Base-by-base conservation (phyloP, 1,284 basidiomycete species). In the Ceratobasidium sp. region DNA sequence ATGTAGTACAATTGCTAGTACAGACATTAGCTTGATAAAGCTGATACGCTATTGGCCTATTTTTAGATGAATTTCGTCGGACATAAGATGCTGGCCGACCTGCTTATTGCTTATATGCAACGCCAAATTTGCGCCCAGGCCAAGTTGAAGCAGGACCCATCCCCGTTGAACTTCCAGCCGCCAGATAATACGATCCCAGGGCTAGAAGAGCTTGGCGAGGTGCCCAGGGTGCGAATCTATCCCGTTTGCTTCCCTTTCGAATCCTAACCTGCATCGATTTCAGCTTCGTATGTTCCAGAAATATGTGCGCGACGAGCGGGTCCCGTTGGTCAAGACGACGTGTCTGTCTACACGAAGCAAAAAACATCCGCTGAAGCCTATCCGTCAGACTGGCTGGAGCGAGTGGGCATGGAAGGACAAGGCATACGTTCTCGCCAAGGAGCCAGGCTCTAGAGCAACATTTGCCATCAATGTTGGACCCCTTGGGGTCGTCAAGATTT, bases 71-170 rank as follows among this genome's bases (percentile, higher is more conserved):
- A 75, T 29, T 31, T 50, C 5, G 24, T 66, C 41, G 77, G 77
- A 17, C 77, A 78, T 44, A 74, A 66, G 17, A 53, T 76, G 44
- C 60, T 84, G 45, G 81, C 81, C 1, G 84, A 84, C 69, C 75
- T 84, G 1, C 75, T 83, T 2, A 80, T 82, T 14, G 75, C 81
- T 2, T 84, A 82, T 77, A 79, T 84, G 53, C 83, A 84, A 75
- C 80, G 79, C 22, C 81, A 84, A 75, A 77, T 84, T 22, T 84
- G 84, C 75, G 78, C 80, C 47, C 79, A 84, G 19, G 65, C 77
- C 44, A 50, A 7, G 1, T 76, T 76, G 1, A 81, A 79, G 57
- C 82, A 82, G 15, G 73, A 82, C 11, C 82, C 81, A 0, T 54
- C 75, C 77, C 22, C 60, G 19, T 45, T 72, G 15, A n/a, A 50